A percentile compares a stretch with the other conserved stretches of the same genome.
Evolutionary conservation across 2,329 filamentous ascomycete species (phyloP).

Genomic region (Botrytis deweyae): DNA sequence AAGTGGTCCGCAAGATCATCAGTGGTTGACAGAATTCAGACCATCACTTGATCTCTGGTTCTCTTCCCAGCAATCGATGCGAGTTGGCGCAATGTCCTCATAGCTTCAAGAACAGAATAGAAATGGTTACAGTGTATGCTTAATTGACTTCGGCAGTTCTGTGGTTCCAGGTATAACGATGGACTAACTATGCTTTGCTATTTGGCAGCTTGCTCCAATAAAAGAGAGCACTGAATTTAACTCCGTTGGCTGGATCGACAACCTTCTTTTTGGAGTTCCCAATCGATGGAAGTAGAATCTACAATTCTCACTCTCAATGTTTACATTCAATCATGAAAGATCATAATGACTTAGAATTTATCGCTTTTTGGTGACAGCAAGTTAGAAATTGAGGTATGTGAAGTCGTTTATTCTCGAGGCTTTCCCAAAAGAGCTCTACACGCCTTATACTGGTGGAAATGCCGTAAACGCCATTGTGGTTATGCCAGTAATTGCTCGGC

Average conservation of each 20-base stretch:
- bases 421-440: neutral
- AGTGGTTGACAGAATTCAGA: neutral
- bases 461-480: neutral
- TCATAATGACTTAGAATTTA: too few relatives aligned
- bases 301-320: too few relatives aligned
- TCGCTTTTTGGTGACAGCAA: too few relatives aligned
- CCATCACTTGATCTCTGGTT: neutral
- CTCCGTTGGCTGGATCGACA: constrained; percentile 14
- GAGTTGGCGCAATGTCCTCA: neutral
- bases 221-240: constrained; percentile 24
- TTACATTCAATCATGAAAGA: too few relatives aligned
- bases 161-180: constrained; percentile 52
- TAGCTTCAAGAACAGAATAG: neutral
- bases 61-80: neutral
- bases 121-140: neutral
- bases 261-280: constrained; percentile 27
- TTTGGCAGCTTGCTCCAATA: constrained; percentile 13
- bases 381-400: too few relatives aligned
- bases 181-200: constrained; percentile 9
- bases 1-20: neutral
- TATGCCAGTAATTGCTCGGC: too few relatives aligned
- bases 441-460: too few relatives aligned
- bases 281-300: constrained; percentile 6
- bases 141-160: constrained; percentile 56
- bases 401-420: constrained; percentile 20